Evolutionary conservation across 2,329 filamentous ascomycete genomes (phyloP), one percentile per base, ranked within the genome.

Genomic region (Huntiella bhutanensis): DNA sequence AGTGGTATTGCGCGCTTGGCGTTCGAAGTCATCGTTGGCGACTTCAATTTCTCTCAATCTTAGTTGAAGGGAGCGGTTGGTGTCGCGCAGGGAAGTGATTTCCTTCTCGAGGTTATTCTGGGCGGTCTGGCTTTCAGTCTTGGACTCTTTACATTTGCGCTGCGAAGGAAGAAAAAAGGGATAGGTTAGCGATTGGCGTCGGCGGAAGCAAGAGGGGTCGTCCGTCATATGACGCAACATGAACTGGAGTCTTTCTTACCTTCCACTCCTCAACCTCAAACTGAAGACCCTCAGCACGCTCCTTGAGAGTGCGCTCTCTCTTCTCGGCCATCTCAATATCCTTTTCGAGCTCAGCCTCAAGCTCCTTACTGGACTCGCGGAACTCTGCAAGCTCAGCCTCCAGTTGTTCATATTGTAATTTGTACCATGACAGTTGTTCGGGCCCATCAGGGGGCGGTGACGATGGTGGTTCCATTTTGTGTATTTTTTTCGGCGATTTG

Each of bases 201-300:
- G 39, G 19, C 7, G 19, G 16, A 45, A 45, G 45, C 41, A 50
- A 33, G 15, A 11, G 43, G 45, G 4, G 28, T 35, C 7, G 22
- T 28, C 22, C 7, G 22, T 28, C 22, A 10, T 28, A 28, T 28
- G 22, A 28, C 22, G 34, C 34, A 36, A 36, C 15, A n/a, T 13
- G 17, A 41, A 41, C 16, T 11, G 22, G 41, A 16, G 7, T n/a
- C 5, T 35, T 6, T n/a, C 73, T 62, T 67, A 88, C 86, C 78
- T 96, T 96, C 91, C 91, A 98, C 64, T 98, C 91, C 49, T 96
- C 86, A 1, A 91, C 87, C 61, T 96, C 87, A 58, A 85, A 98
- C 43, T 73, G 76, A 52, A 93, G 62, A 34, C 70, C 73, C 61
- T 96, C 88, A 1, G 84, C 81, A 66, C 88, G 93, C 61, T 93